phyloP scores from a whole-genome alignment of 1,139 yeast genomes.

The Meyerozyma guilliermondii region DNA sequence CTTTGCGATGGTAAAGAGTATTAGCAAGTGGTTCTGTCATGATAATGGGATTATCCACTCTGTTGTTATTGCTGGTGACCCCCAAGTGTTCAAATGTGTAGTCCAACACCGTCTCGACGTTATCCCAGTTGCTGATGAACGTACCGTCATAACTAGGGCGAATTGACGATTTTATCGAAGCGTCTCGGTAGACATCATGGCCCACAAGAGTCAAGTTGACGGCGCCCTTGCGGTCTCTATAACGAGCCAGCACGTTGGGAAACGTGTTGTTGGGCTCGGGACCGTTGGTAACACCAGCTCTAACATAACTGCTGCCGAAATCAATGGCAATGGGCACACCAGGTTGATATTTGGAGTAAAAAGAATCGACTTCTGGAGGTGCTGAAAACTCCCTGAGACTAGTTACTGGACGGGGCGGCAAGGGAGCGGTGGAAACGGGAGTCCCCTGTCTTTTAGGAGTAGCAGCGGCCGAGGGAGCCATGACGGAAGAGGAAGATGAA shows the following conservation, averaged over 20 bases:
- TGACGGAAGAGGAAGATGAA: background rate
- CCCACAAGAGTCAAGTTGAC: conserved; percentile 73
- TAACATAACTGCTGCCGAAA: conserved; percentile 65
- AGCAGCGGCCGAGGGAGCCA: conserved; percentile 13
- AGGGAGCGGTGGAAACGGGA: conserved; percentile 17
- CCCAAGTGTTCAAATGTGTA: conserved; percentile 78
- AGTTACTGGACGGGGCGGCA: conserved; percentile 49
- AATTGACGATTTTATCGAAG: conserved; percentile 60
- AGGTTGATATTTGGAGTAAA: conserved; percentile 44
- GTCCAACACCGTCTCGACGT: conserved; percentile 75
- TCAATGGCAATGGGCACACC: conserved; percentile 78
- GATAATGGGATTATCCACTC: conserved; percentile 74
- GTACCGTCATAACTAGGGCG: conserved; percentile 86
- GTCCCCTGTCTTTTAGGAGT: conserved; percentile 7
- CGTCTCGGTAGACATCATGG: conserved; percentile 71
- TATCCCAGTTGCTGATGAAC: conserved; percentile 88
- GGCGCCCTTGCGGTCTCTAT: conserved; percentile 69
- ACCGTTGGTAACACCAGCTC: conserved; percentile 64
- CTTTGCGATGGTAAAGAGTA: conserved; percentile 63
- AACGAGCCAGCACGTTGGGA: conserved; percentile 67
- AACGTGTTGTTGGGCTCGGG: conserved; percentile 58
- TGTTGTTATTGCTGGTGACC: conserved; percentile 48
- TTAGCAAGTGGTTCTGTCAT: conserved; percentile 75
- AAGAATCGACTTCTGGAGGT: conserved; percentile 43
- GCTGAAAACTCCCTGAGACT: conserved; percentile 44